phyloP scores from a whole-genome alignment of 257 asterid genomes.

The Nicotiana undulata region DNA sequence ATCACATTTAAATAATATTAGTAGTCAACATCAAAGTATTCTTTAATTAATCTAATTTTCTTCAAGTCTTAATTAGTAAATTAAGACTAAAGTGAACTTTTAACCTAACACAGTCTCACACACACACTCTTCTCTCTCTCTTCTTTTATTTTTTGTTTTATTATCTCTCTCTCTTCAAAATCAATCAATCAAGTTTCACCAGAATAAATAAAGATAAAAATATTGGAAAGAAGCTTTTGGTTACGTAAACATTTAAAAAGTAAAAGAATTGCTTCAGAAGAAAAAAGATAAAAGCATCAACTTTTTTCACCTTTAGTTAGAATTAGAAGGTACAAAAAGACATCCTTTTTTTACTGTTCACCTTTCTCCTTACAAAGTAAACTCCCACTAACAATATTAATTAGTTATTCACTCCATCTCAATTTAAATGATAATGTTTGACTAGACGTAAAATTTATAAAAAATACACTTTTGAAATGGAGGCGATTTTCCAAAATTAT shows the following conservation, averaged over 20 bases:
- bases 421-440: too few species aligned
- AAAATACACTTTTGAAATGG: too few species aligned
- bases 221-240: neutral
- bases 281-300: neutral
- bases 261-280: neutral
- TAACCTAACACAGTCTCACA: slow-evolving; percentile 15
- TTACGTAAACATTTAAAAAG: slow-evolving; percentile 3
- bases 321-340: neutral
- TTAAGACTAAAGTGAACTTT: slow-evolving; percentile 26
- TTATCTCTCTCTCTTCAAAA: neutral
- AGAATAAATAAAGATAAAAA: neutral
- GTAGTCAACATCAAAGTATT: neutral
- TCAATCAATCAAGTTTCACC: neutral
- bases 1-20: too few species aligned
- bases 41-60: neutral
- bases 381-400: too few species aligned
- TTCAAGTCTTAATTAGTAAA: slow-evolving; percentile 12
- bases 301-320: neutral
- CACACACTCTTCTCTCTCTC: too few species aligned
- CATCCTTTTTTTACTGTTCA: neutral
- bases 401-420: neutral
- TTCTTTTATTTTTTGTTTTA: too few species aligned
- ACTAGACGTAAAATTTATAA: too few species aligned
- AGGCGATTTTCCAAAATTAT: too few species aligned
- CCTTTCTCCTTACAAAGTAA: too few species aligned